Evolutionary conservation across 352 stramenopile species (phyloP), one percentile per base, ranked within the genome.

Genomic region (Albugo candida): DNA sequence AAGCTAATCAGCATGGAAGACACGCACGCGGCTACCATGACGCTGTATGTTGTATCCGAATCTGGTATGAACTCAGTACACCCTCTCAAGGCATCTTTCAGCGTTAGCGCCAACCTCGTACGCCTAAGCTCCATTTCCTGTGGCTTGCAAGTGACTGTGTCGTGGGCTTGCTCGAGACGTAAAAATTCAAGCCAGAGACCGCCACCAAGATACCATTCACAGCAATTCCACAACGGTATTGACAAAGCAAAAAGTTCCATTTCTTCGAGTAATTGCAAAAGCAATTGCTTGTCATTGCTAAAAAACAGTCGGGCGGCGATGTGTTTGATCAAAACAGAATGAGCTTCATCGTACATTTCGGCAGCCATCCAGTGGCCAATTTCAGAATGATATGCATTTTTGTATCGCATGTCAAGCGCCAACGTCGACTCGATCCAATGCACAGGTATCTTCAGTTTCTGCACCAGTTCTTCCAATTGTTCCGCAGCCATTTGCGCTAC

Each of bases 361-460:
- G 73, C 69, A 36, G 64, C 62, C 45, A 86, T 78, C 69, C 70
- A 86, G 52, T 84, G 65, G 14, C 67, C 68, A 51, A 86, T 81
- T 58, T 81, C 73, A 17, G 78, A 61, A 36, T 72, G 65, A 39
- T 61, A 62, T 37, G 76, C 63, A 38, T 60, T 60, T 50, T 67
- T 70, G 19, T 50, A 55, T 3, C 71, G 58, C 8, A 66, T 59
- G 17, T 59, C 62, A n/a, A 84, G 55, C 3, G 76, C 76, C 45
- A 84, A 48, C 4, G 73, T 64, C 41, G 85, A 71, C 36, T 70
- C 73, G 31, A 85, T 57, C 73, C 76, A 89, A 55, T 79, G 60
- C 43, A 60, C 50, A 3, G 76, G 71, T 14, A 86, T 40, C 14
- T 38, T 45, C 6, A 81, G 63, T 13, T 68, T 67, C 41, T 64